Percentiles rank a stretch among this genome's conserved stretches.
Evolutionary conservation across 2,329 filamentous ascomycete genomes (phyloP).

Genomic region (Zalaria sp.): DNA sequence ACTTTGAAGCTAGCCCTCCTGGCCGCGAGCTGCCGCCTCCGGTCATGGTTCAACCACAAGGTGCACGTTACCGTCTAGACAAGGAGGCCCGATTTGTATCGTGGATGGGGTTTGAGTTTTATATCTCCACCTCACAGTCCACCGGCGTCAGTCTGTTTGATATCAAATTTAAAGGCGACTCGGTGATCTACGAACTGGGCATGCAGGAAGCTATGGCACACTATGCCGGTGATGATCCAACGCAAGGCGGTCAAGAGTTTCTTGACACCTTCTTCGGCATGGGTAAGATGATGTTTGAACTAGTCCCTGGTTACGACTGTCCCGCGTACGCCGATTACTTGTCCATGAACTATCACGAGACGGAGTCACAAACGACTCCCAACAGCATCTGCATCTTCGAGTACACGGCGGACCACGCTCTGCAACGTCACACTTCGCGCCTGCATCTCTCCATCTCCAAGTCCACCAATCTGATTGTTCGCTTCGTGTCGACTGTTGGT

Average conservation of each 20-base stretch:
- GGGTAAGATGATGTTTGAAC: slow-evolving; percentile 31
- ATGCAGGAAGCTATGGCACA: slow-evolving; percentile 40
- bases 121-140: slow-evolving; percentile 29
- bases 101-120: slow-evolving; percentile 41
- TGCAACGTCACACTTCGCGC: slow-evolving; percentile 33
- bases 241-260: slow-evolving; percentile 24
- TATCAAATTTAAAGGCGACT: slow-evolving; percentile 35
- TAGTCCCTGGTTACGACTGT: slow-evolving; percentile 40
- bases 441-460: slow-evolving; percentile 31
- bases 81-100: slow-evolving; percentile 31
- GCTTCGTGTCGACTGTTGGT: slow-evolving; percentile 35
- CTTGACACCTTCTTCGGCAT: slow-evolving; percentile 22
- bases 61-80: slow-evolving; percentile 28
- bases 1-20: slow-evolving; percentile 21
- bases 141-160: slow-evolving; percentile 35
- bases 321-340: slow-evolving; percentile 38
- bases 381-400: slow-evolving; percentile 45
- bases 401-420: slow-evolving; percentile 33
- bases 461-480: slow-evolving; percentile 29
- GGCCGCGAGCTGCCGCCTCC: slow-evolving; percentile 40
- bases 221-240: slow-evolving; percentile 35
- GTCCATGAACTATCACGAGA: slow-evolving; percentile 30
- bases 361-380: slow-evolving; percentile 28
- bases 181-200: slow-evolving; percentile 38
- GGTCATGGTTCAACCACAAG: slow-evolving; percentile 22